Percentiles rank a stretch among this genome's conserved stretches.
phyloP scores from a whole-genome alignment of 78 protist genomes.

The Emiliania huxleyi region DNA sequence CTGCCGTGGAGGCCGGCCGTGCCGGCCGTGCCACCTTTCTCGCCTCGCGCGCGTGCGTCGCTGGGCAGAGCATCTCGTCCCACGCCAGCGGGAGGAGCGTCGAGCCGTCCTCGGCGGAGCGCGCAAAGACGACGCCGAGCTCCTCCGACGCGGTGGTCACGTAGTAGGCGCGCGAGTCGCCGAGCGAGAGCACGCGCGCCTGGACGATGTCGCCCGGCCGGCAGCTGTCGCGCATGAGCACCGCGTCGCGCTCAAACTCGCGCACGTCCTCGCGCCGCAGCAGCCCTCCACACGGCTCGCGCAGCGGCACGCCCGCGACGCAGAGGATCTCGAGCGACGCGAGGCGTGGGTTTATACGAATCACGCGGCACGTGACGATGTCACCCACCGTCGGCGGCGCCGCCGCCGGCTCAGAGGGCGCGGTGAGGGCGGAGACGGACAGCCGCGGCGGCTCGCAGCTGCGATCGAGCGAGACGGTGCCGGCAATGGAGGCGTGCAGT shows the following conservation, averaged over 20 bases:
- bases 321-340: not conserved
- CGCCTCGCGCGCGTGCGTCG: slow-evolving; percentile 65
- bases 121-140: slow-evolving; percentile 85
- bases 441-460: not conserved
- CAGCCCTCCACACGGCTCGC: not conserved
- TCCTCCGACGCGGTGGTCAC: slow-evolving; percentile 81
- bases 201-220: not conserved
- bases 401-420: not conserved
- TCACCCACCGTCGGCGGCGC: not conserved
- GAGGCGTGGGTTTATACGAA: not conserved
- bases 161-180: slow-evolving; percentile 77
- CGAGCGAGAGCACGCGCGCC: slow-evolving; percentile 65
- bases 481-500: not conserved
- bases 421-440: not conserved
- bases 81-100: slow-evolving; percentile 79
- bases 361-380: not conserved
- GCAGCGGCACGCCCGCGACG: not conserved
- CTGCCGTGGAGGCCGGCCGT: no score
- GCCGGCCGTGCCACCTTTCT: slow-evolving; percentile 75
- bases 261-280: not conserved
- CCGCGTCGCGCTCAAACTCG: not conserved
- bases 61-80: slow-evolving; percentile 80
- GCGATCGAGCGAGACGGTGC: not conserved
- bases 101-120: slow-evolving; percentile 56
- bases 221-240: not conserved